Base-by-base conservation (phyloP, 2,329 filamentous ascomycete species). In the Pseudogymnoascus sp. region DNA sequence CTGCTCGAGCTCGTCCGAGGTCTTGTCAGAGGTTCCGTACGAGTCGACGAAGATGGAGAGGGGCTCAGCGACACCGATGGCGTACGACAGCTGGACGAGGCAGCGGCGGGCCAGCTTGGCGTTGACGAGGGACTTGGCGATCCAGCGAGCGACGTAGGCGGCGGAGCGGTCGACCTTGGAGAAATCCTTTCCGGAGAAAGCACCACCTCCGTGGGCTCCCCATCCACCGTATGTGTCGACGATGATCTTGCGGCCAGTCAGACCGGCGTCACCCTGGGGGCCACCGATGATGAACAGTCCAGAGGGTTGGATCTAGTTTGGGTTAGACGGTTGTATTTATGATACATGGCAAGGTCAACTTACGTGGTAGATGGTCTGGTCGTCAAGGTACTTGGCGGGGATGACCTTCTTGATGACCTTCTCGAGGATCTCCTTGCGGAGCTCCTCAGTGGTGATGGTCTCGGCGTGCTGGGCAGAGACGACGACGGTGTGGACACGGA, bases 141-240 rank as follows among this genome's bases (percentile, higher is more conserved):
- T 92, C 94, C 94, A 99, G 76, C 94, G 92, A 70, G 85, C 92
- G 70, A 97, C 87, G 82, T 99, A 99, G 74, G 94, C 94, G 69
- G 94, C 94, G 60, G 94, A 97, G 72, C 94, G 90, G 77, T 99
- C 94, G 79, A 99, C 94, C 86, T 99, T 99, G 85, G 92, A 97
- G 87, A 97, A 99, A 79, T 99, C 94, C 88, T 99, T 99, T 74
- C 94, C 94, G 73, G 94, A 97, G 89, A 99, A 99, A 78, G 94
- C 94, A 88, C 94, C 94, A 84, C 94, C 94, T 84, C 94, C 94
- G 84, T 99, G 94, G 71, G 94, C 94, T 81, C 94, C 94, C 94
- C 94, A 97, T 73, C 94, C 94, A 83, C 94, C 94, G 82, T 99
- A 99, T 77, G 94, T 97, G 82, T 99, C 94, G 76, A 99, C 94